phyloP scores from a whole-genome alignment of 2,329 filamentous ascomycete species.

The Ophiostoma perfectum region DNA sequence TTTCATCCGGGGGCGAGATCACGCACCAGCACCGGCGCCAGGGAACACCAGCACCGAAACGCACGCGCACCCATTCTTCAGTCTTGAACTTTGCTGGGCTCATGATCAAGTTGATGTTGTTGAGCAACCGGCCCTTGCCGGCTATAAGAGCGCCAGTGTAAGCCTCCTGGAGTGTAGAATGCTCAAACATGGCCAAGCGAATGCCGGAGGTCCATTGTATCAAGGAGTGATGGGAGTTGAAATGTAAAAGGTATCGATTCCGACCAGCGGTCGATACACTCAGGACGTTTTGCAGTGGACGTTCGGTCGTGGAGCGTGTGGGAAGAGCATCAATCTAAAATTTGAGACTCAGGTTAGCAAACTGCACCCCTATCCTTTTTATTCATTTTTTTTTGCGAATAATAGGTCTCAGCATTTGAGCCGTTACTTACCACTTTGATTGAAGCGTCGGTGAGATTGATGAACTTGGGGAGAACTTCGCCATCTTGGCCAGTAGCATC shows the following conservation, averaged over 20 bases:
- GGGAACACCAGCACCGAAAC: slow-evolving; percentile 91
- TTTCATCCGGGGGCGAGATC: slow-evolving; percentile 86
- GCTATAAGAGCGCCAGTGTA: slow-evolving; percentile 95
- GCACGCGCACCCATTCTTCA: slow-evolving; percentile 90
- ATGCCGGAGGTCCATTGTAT: slow-evolving; percentile 96
- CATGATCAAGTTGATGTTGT: slow-evolving; percentile 87
- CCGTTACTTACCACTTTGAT: slow-evolving; percentile 77
- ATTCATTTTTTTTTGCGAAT: background rate
- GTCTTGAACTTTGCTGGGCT: slow-evolving; percentile 69
- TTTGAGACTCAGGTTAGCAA: background rate
- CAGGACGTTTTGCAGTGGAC: slow-evolving; percentile 86
- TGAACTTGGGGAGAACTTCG: slow-evolving; percentile 56
- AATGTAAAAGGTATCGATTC: slow-evolving; percentile 92
- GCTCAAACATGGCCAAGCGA: slow-evolving; percentile 87
- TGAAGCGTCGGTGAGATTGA: slow-evolving; percentile 94
- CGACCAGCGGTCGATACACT: slow-evolving; percentile 93
- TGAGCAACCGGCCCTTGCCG: slow-evolving; percentile 81
- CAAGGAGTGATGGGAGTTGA: slow-evolving; percentile 88
- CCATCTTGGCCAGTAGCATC: slow-evolving; percentile 79
- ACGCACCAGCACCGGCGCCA: slow-evolving; percentile 98
- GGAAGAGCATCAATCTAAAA: slow-evolving; percentile 78
- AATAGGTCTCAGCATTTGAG: background rate
- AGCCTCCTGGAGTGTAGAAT: slow-evolving; percentile 86
- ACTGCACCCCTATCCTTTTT: background rate
- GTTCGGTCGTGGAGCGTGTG: slow-evolving; percentile 68